phyloP scores from a whole-genome alignment of 768 basidiomycete genomes.

The Russula lepida region DNA sequence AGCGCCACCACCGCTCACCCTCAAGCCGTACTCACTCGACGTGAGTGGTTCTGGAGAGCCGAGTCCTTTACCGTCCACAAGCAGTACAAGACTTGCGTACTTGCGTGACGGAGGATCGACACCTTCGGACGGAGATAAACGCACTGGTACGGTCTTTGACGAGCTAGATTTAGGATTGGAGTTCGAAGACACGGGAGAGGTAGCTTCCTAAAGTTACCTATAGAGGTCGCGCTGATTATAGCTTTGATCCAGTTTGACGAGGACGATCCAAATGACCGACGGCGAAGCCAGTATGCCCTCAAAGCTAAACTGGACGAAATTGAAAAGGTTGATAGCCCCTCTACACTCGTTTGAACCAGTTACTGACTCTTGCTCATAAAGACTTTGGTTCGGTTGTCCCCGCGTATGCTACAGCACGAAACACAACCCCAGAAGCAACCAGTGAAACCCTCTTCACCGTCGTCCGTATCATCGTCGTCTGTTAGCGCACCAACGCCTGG shows the following conservation, averaged over 20 bases:
- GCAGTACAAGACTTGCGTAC: conserved; percentile 41
- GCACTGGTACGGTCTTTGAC: conserved; percentile 39
- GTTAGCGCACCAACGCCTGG: conserved; percentile 11
- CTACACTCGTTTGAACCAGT: background rate
- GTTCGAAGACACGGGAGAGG: conserved; percentile 35
- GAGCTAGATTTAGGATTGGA: conserved; percentile 39
- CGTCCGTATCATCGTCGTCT: conserved; percentile 1
- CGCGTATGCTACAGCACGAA: conserved; percentile 31
- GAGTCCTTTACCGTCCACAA: conserved; percentile 32
- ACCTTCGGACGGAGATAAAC: conserved; percentile 31
- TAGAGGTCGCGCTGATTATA: conserved; percentile 17
- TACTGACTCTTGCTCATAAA: conserved; percentile 24
- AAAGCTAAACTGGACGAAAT: conserved; percentile 72
- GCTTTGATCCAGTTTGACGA: conserved; percentile 46
- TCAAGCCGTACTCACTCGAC: conserved; percentile 27
- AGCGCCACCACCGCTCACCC: conserved; percentile 46
- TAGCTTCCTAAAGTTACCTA: conserved; percentile 5
- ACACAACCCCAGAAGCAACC: conserved; percentile 1
- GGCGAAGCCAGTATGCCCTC: conserved; percentile 69
- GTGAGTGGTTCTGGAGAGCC: conserved; percentile 30
- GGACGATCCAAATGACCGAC: conserved; percentile 63
- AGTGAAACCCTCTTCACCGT: conserved; percentile 2
- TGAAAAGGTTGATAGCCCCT: conserved; percentile 44
- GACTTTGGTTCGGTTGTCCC: conserved; percentile 62
- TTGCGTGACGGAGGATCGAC: conserved; percentile 28